Percentiles rank a stretch among this genome's conserved stretches.
These are phyloP conservation scores for Cryptococcus sp. DNA, from an alignment of 1,284 basidiomycete species.

Conservation along the genomic window DNA sequence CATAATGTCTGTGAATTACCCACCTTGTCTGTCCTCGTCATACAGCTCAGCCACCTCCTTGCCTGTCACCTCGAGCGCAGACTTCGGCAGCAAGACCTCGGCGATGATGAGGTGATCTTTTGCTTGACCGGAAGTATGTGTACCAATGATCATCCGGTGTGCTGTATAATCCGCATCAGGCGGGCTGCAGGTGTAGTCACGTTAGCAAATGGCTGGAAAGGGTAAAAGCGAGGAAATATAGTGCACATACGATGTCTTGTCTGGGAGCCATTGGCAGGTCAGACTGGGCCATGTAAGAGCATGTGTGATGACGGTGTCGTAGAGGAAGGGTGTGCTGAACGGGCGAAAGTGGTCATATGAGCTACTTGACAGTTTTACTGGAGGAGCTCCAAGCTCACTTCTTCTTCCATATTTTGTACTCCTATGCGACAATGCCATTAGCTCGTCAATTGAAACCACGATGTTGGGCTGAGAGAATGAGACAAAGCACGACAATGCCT, in stretches of 20 bases:
- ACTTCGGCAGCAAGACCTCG: slow-evolving; percentile 87
- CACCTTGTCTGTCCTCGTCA: slow-evolving; percentile 83
- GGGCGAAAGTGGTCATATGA: not conserved
- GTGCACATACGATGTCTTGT: slow-evolving; percentile 79
- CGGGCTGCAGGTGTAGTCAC: slow-evolving; percentile 53
- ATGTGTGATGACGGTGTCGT: slow-evolving; percentile 96
- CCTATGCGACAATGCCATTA: slow-evolving; percentile 34
- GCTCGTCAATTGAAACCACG: slow-evolving; percentile 1
- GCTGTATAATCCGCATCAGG: slow-evolving; percentile 86
- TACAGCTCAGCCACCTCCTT: slow-evolving; percentile 76
- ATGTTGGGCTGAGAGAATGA: not conserved
- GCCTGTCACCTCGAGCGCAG: slow-evolving; percentile 56
- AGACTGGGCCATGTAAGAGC: slow-evolving; percentile 97
- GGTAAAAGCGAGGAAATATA: not conserved
- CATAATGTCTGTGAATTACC: slow-evolving; percentile 12
- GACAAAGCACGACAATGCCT: slow-evolving; percentile 27
- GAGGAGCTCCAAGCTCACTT: slow-evolving; percentile 55
- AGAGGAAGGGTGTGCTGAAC: slow-evolving; percentile 78
- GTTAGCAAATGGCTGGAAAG: not conserved
- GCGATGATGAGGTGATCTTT: slow-evolving; percentile 97
- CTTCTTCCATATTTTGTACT: slow-evolving; percentile 73
- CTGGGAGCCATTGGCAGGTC: slow-evolving; percentile 99
- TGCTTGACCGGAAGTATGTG: slow-evolving; percentile 93
- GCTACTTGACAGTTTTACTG: not conserved
- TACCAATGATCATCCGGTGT: slow-evolving; percentile 92